Percentiles rank a stretch among this genome's conserved stretches.
phyloP scores from a whole-genome alignment of 306 rosid species.

The Casuarina glauca region DNA sequence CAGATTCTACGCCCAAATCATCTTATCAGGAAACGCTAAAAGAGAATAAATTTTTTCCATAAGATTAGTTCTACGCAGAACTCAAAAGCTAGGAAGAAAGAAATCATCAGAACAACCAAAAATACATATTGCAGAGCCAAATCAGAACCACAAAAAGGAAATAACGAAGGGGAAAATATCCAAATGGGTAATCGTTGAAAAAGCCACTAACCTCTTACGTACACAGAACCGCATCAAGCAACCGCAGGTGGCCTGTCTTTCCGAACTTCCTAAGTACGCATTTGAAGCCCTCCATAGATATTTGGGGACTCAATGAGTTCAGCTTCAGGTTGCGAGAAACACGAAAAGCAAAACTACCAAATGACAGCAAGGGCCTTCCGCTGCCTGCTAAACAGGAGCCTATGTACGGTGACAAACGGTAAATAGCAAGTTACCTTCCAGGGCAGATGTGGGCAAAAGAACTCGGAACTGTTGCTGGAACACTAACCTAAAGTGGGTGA shows the following conservation, averaged over 20 bases:
- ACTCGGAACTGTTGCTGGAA: not conserved
- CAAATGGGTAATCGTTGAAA: conserved; percentile 12
- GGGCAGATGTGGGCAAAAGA: conserved; percentile 11
- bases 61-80: not conserved
- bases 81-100: not conserved
- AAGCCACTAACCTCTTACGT: conserved; percentile 19
- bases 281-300: conserved; percentile 7
- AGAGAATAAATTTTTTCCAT: not conserved
- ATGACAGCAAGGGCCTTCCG: conserved; percentile 22
- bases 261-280: not conserved
- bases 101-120: not conserved
- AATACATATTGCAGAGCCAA: not conserved
- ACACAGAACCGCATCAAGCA: not conserved
- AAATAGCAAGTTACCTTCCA: not conserved
- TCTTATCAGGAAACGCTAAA: not conserved
- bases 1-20: not conserved
- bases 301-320: conserved; percentile 2
- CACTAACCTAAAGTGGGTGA: not conserved
- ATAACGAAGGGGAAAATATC: not conserved
- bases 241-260: not conserved
- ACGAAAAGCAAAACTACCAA: not conserved
- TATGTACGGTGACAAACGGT: not conserved
- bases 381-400: not conserved
- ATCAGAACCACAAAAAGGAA: not conserved
- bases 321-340: conserved; percentile 6